phyloP scores from a whole-genome alignment of 2,329 filamentous ascomycete species.

The Pseudogymnoascus sp. region DNA sequence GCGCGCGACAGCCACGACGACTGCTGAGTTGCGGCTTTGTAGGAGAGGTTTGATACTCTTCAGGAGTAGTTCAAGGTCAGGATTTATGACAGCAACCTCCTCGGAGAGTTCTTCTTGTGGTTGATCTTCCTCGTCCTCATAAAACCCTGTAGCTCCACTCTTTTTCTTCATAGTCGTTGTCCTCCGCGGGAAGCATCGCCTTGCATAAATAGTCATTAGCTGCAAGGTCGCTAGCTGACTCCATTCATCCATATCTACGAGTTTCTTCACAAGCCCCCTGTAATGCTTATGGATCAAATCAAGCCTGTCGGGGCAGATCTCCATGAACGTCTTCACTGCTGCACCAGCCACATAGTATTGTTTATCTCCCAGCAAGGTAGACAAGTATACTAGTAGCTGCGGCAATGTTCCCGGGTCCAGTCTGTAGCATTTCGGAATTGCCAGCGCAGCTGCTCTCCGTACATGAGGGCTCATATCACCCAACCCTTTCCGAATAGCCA shows the following conservation, averaged over 20 bases:
- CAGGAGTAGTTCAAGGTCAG: constrained; percentile 75
- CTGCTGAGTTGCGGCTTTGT: constrained; percentile 86
- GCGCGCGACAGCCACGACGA: constrained; percentile 79
- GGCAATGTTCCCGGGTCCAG: constrained; percentile 81
- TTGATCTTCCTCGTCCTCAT: constrained; percentile 58
- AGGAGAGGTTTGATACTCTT: constrained; percentile 76
- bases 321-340: constrained; percentile 80
- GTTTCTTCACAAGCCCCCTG: constrained; percentile 72
- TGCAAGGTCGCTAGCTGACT: constrained; percentile 77
- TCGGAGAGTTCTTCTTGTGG: constrained; percentile 38
- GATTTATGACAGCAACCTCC: constrained; percentile 58
- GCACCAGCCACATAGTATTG: constrained; percentile 97
- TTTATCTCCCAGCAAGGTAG: constrained; percentile 73
- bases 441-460: constrained; percentile 82
- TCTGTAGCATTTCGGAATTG: constrained; percentile 92
- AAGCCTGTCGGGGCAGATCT: constrained; percentile 79
- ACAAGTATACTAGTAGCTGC: constrained; percentile 75
- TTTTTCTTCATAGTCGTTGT: constrained; percentile 50
- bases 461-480: constrained; percentile 94
- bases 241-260: constrained; percentile 99
- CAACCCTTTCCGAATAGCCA: constrained; percentile 89
- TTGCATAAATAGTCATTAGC: constrained; percentile 75
- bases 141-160: constrained; percentile 63
- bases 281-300: constrained; percentile 91
- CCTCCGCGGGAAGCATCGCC: constrained; percentile 75